phyloP scores from a whole-genome alignment of 441 rosid species.

The Geranium incanum region DNA sequence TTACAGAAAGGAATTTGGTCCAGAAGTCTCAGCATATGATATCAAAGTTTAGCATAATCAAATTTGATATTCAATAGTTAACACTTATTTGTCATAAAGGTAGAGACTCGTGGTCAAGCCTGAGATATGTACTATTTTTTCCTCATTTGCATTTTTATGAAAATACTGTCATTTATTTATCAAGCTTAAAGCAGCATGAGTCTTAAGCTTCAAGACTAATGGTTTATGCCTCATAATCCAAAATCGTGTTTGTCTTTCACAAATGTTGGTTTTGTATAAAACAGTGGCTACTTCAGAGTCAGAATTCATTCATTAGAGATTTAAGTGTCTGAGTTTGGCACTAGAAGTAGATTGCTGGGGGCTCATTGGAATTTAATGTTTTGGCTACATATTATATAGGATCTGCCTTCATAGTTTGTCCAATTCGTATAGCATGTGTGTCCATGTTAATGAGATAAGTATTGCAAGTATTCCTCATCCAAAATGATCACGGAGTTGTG shows the following conservation, averaged over 20 bases:
- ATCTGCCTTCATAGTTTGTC: not conserved
- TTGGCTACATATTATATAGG: not conserved
- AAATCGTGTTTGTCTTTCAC: not conserved
- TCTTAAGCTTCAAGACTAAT: not conserved
- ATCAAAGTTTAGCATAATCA: not conserved
- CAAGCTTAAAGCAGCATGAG: not conserved
- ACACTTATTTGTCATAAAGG: not conserved
- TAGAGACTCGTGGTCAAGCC: not conserved
- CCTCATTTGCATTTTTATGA: not conserved
- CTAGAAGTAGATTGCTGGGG: not conserved
- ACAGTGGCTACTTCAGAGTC: not conserved
- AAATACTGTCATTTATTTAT: not conserved
- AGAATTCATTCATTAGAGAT: not conserved
- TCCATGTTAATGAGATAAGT: conserved; percentile 7
- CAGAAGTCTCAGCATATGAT: not conserved
- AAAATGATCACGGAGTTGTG: conserved; percentile 9
- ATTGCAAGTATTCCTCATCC: conserved; percentile 1
- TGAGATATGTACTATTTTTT: not conserved
- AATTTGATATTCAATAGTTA: not conserved
- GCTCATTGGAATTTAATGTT: not conserved
- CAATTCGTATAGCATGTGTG: not conserved
- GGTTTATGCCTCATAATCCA: not conserved
- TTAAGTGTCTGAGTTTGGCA: not conserved
- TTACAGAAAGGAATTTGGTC: not conserved
- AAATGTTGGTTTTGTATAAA: not conserved